phyloP scores from a whole-genome alignment of 257 asterid genomes.

The Gynochthodes officinalis region DNA sequence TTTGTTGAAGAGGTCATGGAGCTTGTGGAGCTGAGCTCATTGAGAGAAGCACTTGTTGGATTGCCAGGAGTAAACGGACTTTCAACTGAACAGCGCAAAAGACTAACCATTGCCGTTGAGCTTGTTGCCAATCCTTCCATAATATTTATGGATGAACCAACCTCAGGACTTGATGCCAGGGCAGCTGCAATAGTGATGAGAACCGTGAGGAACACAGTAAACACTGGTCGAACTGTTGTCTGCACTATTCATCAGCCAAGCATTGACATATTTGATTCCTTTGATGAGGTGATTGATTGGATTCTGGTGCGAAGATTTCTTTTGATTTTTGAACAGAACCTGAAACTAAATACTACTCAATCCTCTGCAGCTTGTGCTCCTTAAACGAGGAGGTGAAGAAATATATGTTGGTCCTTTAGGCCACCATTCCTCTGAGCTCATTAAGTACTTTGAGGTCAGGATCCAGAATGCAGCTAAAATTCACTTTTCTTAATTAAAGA shows the following conservation, averaged over 20 bases:
- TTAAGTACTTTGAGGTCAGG: slow-evolving; percentile 63
- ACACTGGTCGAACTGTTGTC: slow-evolving; percentile 87
- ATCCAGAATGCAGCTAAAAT: neutral
- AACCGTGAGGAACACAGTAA: slow-evolving; percentile 89
- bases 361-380: slow-evolving; percentile 55
- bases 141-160: slow-evolving; percentile 93
- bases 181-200: slow-evolving; percentile 97
- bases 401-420: slow-evolving; percentile 80
- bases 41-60: slow-evolving; percentile 69
- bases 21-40: slow-evolving; percentile 59
- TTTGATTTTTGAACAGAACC: neutral
- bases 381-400: slow-evolving; percentile 81
- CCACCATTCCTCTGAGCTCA: slow-evolving; percentile 52
- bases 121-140: slow-evolving; percentile 92
- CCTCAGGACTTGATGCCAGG: slow-evolving; percentile 92
- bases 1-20: slow-evolving; percentile 31
- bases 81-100: slow-evolving; percentile 83
- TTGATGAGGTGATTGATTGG: slow-evolving; percentile 65
- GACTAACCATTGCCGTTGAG: slow-evolving; percentile 84
- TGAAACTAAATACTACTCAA: neutral
- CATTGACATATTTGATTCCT: slow-evolving; percentile 90
- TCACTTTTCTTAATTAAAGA: neutral
- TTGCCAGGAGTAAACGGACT: slow-evolving; percentile 83
- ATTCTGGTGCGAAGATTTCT: neutral
- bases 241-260: slow-evolving; percentile 98